Conservation (phyloP, 2,329 filamentous ascomycete genomes). For the Fusarium lateritium region DNA sequence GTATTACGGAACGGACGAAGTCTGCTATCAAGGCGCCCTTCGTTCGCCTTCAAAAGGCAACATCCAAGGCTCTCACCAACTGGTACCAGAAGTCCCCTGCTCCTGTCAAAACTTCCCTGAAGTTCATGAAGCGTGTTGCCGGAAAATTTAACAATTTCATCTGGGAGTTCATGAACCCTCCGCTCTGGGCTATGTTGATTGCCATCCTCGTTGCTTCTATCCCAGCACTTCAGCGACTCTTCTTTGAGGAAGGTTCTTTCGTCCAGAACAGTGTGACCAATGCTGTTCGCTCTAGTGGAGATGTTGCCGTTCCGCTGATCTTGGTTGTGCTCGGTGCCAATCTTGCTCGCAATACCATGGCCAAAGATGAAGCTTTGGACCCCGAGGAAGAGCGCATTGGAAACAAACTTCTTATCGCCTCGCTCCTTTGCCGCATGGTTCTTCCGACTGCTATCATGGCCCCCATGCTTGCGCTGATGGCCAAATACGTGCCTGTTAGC, state of each 20-base stretch:
- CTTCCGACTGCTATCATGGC: slow-evolving; percentile 94
- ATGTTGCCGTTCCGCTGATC: slow-evolving; percentile 94
- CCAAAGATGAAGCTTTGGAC: slow-evolving; percentile 73
- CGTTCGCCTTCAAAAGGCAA: slow-evolving; percentile 40
- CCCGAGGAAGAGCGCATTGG: slow-evolving; percentile 78
- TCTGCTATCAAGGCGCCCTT: slow-evolving; percentile 52
- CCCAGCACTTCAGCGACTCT: slow-evolving; percentile 83
- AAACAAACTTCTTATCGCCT: slow-evolving; percentile 86
- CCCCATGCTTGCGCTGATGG: slow-evolving; percentile 86
- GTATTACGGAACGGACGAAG: slow-evolving; percentile 57
- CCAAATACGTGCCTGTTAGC: slow-evolving; percentile 92
- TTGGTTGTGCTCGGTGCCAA: slow-evolving; percentile 96
- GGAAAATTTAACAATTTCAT: slow-evolving; percentile 73
- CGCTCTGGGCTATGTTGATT: slow-evolving; percentile 95
- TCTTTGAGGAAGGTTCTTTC: slow-evolving; percentile 92
- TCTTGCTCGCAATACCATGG: slow-evolving; percentile 90
- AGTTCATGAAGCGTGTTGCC: slow-evolving; percentile 52
- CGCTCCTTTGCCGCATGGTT: slow-evolving; percentile 90
- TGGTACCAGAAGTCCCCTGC: slow-evolving; percentile 58
- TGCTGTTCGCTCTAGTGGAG: slow-evolving; percentile 86
- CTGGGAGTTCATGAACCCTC: slow-evolving; percentile 98
- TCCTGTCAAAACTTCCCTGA: slow-evolving; percentile 57
- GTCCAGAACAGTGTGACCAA: slow-evolving; percentile 93
- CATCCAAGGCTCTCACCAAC: slow-evolving; percentile 44
- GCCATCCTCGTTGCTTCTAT: slow-evolving; percentile 94